A percentile compares a stretch with the other conserved stretches of the same genome.
Conservation (phyloP, 805 yeast species). For the Tetrapisispora taiwanensis region DNA sequence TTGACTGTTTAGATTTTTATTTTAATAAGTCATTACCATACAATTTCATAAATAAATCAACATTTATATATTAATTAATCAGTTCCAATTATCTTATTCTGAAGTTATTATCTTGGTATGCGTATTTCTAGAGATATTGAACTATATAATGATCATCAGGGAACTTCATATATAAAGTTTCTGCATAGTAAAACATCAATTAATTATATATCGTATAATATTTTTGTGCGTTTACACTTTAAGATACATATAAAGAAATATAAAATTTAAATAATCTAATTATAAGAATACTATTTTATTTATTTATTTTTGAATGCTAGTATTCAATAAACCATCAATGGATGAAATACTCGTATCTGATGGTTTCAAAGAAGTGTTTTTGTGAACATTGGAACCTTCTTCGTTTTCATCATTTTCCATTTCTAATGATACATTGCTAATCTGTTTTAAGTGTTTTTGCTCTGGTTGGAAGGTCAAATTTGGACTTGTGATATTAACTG, state of each 20-base stretch:
- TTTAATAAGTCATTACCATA: neutral
- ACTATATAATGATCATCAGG: too few species aligned
- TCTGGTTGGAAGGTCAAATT: constrained; percentile 23
- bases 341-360: constrained; percentile 6
- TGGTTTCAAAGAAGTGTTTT: neutral
- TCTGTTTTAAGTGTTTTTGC: neutral
- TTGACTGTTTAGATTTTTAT: constrained; percentile 39
- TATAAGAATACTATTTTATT: neutral
- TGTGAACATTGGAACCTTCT: neutral
- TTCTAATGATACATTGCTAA: constrained; percentile 1
- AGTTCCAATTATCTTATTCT: neutral
- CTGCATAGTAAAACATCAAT: too few species aligned
- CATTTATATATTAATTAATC: neutral
- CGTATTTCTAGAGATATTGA: too few species aligned
- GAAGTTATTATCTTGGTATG: neutral
- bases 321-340: constrained; percentile 8
- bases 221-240: too few species aligned
- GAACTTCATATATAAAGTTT: too few species aligned
- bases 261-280: too few species aligned
- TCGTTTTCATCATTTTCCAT: neutral
- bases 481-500: constrained; percentile 77
- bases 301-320: neutral
- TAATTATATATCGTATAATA: too few species aligned
- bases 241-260: too few species aligned
- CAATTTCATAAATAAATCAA: neutral